Evolutionary conservation across 1,284 basidiomycete species (phyloP).

Genomic region (Mycena citricolor): DNA sequence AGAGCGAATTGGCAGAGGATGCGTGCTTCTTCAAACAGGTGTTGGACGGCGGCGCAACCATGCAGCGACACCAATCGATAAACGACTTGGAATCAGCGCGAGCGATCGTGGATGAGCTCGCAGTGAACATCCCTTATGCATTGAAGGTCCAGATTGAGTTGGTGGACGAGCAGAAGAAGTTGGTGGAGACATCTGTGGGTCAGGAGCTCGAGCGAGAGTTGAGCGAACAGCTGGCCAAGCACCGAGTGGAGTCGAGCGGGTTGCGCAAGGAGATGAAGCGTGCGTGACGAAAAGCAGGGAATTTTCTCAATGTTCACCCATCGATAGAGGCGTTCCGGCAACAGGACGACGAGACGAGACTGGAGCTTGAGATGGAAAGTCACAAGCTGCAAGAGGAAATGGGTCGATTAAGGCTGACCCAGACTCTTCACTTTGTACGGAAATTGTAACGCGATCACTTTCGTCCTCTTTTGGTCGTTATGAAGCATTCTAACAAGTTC

Average conservation of each 20-base stretch:
- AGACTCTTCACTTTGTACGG: too few relatives aligned
- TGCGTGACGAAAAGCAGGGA: background rate
- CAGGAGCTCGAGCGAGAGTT: constrained; percentile 1
- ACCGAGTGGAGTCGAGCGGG: constrained; percentile 6
- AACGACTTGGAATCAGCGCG: constrained; percentile 8
- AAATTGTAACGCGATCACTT: too few relatives aligned
- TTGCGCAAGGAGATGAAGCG: constrained; percentile 17
- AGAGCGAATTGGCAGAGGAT: constrained; percentile 33
- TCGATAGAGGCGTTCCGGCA: constrained; percentile 11
- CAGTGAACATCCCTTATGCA: constrained; percentile 6
- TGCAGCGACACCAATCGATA: constrained; percentile 38
- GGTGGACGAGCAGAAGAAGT: constrained; percentile 10
- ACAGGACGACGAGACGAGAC: constrained; percentile 23
- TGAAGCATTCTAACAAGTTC: too few relatives aligned
- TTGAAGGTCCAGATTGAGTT: constrained; percentile 13
- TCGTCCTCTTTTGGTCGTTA: too few relatives aligned
- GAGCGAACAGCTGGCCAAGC: background rate
- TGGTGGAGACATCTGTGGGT: constrained; percentile 8
- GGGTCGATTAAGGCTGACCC: too few relatives aligned
- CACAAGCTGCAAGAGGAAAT: constrained; percentile 22
- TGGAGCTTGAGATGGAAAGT: constrained; percentile 27
- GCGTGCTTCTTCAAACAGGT: constrained; percentile 40
- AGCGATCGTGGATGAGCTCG: constrained; percentile 2
- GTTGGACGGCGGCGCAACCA: constrained; percentile 37
- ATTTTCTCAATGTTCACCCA: background rate